Evolutionary conservation across 2,329 filamentous ascomycete genomes (phyloP).

Genomic region (Sclerotinia minor): DNA sequence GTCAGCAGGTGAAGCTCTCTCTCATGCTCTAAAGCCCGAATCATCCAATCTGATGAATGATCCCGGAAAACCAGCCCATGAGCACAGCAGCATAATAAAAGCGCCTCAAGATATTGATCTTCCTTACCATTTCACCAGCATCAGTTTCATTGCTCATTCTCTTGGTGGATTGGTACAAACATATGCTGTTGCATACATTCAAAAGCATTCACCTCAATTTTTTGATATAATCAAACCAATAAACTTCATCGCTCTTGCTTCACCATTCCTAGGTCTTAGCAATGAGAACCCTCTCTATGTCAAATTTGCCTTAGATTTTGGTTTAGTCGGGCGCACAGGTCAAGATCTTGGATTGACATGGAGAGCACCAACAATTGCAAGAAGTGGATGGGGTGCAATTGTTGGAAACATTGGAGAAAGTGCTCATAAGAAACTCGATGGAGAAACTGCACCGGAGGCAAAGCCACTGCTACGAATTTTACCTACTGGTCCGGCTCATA

Average conservation of each 20-base stretch:
- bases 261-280: constrained; percentile 86
- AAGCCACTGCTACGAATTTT: constrained; percentile 88
- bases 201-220: constrained; percentile 91
- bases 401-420: constrained; percentile 77
- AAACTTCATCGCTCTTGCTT: constrained; percentile 86
- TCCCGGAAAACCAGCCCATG: constrained; percentile 54
- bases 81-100: constrained; percentile 61
- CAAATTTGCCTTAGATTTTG: constrained; percentile 94
- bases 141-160: constrained; percentile 92
- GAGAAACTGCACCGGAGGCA: constrained; percentile 69
- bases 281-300: constrained; percentile 98
- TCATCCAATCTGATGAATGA: constrained; percentile 45
- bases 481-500: constrained; percentile 87
- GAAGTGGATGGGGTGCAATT: constrained; percentile 85
- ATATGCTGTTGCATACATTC: constrained; percentile 93
- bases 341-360: constrained; percentile 94
- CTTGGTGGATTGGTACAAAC: constrained; percentile 88
- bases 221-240: constrained; percentile 83
- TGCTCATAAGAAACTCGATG: constrained; percentile 59
- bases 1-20: constrained; percentile 47
- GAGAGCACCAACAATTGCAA: constrained; percentile 81
- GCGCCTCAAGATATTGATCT: constrained; percentile 47
- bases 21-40: constrained; percentile 44
- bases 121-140: constrained; percentile 84
- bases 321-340: constrained; percentile 90